Conservation (phyloP, 202 grass and related monocot genomes). For the Tripidium arundinaceum region DNA sequence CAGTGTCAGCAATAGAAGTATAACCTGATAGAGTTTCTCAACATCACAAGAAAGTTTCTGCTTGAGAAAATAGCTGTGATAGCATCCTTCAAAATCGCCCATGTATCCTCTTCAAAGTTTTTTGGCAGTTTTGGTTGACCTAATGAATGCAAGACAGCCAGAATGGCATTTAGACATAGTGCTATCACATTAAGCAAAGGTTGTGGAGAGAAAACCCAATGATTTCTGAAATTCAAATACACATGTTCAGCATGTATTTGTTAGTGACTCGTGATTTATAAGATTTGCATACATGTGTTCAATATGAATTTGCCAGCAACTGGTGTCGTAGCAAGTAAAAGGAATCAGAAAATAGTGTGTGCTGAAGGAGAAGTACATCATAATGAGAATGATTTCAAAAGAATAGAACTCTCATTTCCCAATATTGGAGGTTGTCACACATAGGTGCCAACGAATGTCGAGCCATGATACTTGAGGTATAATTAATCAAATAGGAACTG, state of each 20-base stretch:
- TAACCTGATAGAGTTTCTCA: constrained; percentile 98
- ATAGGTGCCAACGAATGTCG: constrained; percentile 1
- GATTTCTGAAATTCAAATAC: not conserved
- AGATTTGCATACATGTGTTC: not conserved
- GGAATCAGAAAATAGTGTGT: too few species aligned
- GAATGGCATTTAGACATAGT: constrained; percentile 15
- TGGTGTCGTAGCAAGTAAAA: not conserved
- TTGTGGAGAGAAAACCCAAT: constrained; percentile 5
- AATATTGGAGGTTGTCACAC: not conserved
- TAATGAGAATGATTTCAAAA: not conserved
- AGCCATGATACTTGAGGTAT: not conserved
- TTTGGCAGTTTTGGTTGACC: constrained; percentile 86
- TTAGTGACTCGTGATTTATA: not conserved
- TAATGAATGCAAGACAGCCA: constrained; percentile 42
- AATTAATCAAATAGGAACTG: not conserved
- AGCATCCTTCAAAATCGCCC: constrained; percentile 86
- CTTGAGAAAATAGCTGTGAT: constrained; percentile 97
- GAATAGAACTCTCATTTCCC: not conserved
- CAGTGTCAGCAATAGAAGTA: constrained; percentile 25
- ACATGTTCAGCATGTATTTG: not conserved
- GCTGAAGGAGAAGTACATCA: not conserved
- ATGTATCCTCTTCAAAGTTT: constrained; percentile 96
- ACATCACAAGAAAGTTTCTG: constrained; percentile 72
- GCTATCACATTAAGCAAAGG: not conserved
- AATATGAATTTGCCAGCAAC: not conserved